Evolutionary conservation across 768 basidiomycete species (phyloP), one percentile per base, ranked within the genome.

Genomic region (Amanita pseudoporphyria): DNA sequence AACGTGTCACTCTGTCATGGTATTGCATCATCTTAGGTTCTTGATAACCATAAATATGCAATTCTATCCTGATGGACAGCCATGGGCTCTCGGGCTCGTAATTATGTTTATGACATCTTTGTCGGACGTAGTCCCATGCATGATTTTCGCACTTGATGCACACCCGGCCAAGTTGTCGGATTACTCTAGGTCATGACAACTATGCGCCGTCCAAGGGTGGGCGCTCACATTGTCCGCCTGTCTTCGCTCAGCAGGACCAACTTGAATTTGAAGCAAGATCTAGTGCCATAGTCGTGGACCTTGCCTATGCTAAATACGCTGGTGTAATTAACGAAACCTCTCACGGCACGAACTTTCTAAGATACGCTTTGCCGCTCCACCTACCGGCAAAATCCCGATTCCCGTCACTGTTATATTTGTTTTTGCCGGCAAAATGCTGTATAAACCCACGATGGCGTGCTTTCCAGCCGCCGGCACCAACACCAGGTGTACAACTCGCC

Each of bases 351-450:
- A 54, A 60, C 13, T 75, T 71, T 52, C 60, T 73, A 9, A 69
- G 70, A 65, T 77, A 38, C 67, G 76, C 7, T 79, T 72, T 59
- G 77, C 78, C 9, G 73, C 72, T 14, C 62, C 74, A 24, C 76
- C 77, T 2, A 52, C 67, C 22, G 75, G 75, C 71, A 18, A 19
- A 64, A 49, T 30, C 9, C 14, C n/a, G 22, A 40, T 13, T 6
- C 1, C 5, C 41, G 33, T 18, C 19, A 14, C 24, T 6, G 13
- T 26, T 46, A n/a, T n/a, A 26, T 21, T 41, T 5, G 19, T 24
- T 33, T 50, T 9, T 24, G 19, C 3, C 22, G n/a, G n/a, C n/a
- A 10, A 4, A 7, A 16, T 18, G 24, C 31, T 22, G 2, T 39
- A 68, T 70, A 64, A n/a, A 52, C 18, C 52, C 65, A 14, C 63